These are phyloP conservation scores for Mycena alexandri DNA, from an alignment of 768 basidiomycete species.

Conservation along the genomic window DNA sequence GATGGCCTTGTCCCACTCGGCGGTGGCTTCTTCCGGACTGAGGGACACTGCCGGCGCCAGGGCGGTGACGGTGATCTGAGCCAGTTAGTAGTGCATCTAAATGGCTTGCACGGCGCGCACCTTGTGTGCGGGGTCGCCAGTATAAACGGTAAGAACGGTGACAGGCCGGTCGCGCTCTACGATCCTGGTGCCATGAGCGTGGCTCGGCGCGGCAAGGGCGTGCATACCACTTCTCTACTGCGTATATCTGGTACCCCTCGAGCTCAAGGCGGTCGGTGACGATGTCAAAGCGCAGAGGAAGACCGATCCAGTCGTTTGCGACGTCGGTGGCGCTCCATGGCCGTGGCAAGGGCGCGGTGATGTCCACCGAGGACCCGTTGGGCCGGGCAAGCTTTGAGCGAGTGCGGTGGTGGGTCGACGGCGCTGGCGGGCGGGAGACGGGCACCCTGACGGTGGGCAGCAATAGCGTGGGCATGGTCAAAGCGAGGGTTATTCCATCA, in stretches of 20 bases:
- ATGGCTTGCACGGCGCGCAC: constrained; percentile 44
- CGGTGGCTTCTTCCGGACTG: constrained; percentile 57
- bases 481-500: constrained; percentile 19
- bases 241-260: constrained; percentile 83
- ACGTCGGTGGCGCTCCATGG: constrained; percentile 33
- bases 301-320: constrained; percentile 56
- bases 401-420: constrained; percentile 33
- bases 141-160: constrained; percentile 79
- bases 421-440: constrained; percentile 26
- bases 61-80: constrained; percentile 71
- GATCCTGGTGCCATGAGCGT: constrained; percentile 58
- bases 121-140: constrained; percentile 79
- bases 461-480: constrained; percentile 27
- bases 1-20: constrained; percentile 73
- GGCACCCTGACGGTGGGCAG: constrained; percentile 31
- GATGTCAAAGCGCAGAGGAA: constrained; percentile 62
- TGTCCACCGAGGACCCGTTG: constrained; percentile 42
- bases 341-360: constrained; percentile 33
- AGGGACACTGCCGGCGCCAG: constrained; percentile 61
- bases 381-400: constrained; percentile 38
- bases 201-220: neutral
- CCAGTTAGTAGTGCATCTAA: constrained; percentile 18
- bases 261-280: constrained; percentile 63
- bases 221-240: constrained; percentile 84
- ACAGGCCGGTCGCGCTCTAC: constrained; percentile 73